phyloP scores from a whole-genome alignment of 805 yeast species.

The Dipodascus albidus region DNA sequence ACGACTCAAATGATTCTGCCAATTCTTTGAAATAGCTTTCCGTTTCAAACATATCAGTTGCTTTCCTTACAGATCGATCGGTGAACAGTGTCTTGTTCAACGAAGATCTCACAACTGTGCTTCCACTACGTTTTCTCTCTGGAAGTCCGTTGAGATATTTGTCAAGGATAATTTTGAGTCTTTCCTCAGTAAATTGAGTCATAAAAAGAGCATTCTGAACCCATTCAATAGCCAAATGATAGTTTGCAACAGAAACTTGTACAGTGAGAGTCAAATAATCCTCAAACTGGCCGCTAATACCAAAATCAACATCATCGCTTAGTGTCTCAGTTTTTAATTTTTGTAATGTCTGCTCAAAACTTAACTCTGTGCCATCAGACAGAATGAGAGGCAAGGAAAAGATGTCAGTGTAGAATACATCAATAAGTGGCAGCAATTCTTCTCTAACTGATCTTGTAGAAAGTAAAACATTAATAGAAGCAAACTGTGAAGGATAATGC shows the following conservation, averaged over 20 bases:
- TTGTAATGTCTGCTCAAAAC: slow-evolving; percentile 69
- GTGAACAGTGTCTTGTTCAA: slow-evolving; percentile 41
- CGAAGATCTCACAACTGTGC: slow-evolving; percentile 54
- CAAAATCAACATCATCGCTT: slow-evolving; percentile 37
- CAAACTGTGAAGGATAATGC: slow-evolving; percentile 67
- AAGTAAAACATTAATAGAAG: slow-evolving; percentile 51
- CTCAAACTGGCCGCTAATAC: slow-evolving; percentile 47
- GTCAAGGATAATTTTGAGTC: slow-evolving; percentile 57
- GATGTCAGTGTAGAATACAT: slow-evolving; percentile 49
- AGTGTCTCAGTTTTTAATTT: slow-evolving; percentile 64
- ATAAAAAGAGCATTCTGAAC: slow-evolving; percentile 50
- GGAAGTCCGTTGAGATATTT: slow-evolving; percentile 49
- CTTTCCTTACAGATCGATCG: slow-evolving; percentile 50
- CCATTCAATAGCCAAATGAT: slow-evolving; percentile 68
- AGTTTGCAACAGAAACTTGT: slow-evolving; percentile 50
- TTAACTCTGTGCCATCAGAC: slow-evolving; percentile 46
- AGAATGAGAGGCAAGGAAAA: slow-evolving; percentile 61
- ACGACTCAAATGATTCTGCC: slow-evolving; percentile 40
- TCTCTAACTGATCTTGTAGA: slow-evolving; percentile 43
- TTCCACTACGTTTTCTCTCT: slow-evolving; percentile 52
- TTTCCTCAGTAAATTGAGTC: slow-evolving; percentile 57
- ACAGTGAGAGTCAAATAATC: slow-evolving; percentile 57
- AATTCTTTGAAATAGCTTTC: slow-evolving; percentile 45
- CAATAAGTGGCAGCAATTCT: slow-evolving; percentile 49
- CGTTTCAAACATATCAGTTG: slow-evolving; percentile 52